Conservation (phyloP, 176 grass and related monocot species). For the Pontederia crassipes region DNA sequence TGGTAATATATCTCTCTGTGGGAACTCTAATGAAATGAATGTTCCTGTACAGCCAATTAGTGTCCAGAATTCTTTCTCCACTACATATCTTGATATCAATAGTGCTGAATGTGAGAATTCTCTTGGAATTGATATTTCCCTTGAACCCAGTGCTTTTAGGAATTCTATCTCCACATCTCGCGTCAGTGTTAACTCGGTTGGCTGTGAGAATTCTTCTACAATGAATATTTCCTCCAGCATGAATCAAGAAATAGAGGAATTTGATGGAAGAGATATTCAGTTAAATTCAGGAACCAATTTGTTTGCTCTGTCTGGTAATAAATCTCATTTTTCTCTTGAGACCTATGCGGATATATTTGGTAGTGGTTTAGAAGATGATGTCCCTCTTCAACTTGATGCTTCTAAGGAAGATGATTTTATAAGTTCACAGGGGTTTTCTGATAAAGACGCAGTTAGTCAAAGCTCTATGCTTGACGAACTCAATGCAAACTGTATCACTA, state of each 20-base stretch:
- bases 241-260: conserved; percentile 34
- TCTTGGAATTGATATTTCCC: background rate
- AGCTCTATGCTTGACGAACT: conserved; percentile 24
- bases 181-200: conserved; percentile 19
- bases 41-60: no score
- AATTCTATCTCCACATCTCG: conserved; percentile 19
- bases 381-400: conserved; percentile 28
- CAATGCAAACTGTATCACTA: conserved; percentile 22
- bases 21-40: no score
- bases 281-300: conserved; percentile 8
- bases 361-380: conserved; percentile 19
- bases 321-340: conserved; percentile 18
- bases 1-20: no score
- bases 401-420: conserved; percentile 20
- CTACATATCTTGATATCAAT: no score
- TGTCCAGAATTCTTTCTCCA: no score
- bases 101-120: no score
- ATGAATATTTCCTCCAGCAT: conserved; percentile 12
- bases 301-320: conserved; percentile 21
- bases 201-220: background rate
- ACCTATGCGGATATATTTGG: conserved; percentile 16
- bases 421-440: conserved; percentile 13
- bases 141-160: conserved; percentile 14
- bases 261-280: conserved; percentile 21
- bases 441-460: conserved; percentile 20